Evolutionary conservation across 169 alveolate genomes (phyloP), one percentile per base, ranked within the genome.

Genomic region (Cryptosporidium meleagridis): DNA sequence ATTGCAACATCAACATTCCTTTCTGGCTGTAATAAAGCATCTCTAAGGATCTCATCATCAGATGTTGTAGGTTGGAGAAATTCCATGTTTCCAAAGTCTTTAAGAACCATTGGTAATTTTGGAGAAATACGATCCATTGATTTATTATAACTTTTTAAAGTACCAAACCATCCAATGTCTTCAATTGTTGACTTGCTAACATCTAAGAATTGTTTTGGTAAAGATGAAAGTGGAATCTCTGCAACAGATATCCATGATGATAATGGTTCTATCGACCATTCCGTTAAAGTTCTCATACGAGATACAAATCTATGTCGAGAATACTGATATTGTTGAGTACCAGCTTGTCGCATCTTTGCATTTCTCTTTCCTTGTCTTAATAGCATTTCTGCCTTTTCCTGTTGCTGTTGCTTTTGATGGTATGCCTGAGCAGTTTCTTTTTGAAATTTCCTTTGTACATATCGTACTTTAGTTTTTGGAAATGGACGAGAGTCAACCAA

Each of bases 211-310:
- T 95, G 95, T 87, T 94, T 96, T 73, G 95, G 95, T n/a, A 96
- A 92, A 75, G 93, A 94, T 73, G 93, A 92, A 73, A 96, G 94
- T 59, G 97, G 96, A 31, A 95, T 89, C 87, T 95, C 97, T n/a
- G 94, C 95, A 39, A 95, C 95, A 10, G 96, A 94, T 69, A 91
- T 84, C 98, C 98, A 96, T 18, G 93, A 87, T 23, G 96, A 95
- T n/a, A 96, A 93, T 14, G 98, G 98, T 69, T 96, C 97, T 37
- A 95, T 95, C 75, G 97, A 94, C 98, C 98, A 96, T 91, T 96
- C 98, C 21, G 95, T 94, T 86, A 96, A 94, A 1, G 97, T 93
- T 69, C 96, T 59, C 89, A 80, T 80, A 10, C 89, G 75, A 41
- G 89, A 80, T 10, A 80, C 89, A 80, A 80, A 80, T 80, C 75